Evolutionary conservation across 2,329 filamentous ascomycete genomes (phyloP).

Genomic region (Venturia nashicola): DNA sequence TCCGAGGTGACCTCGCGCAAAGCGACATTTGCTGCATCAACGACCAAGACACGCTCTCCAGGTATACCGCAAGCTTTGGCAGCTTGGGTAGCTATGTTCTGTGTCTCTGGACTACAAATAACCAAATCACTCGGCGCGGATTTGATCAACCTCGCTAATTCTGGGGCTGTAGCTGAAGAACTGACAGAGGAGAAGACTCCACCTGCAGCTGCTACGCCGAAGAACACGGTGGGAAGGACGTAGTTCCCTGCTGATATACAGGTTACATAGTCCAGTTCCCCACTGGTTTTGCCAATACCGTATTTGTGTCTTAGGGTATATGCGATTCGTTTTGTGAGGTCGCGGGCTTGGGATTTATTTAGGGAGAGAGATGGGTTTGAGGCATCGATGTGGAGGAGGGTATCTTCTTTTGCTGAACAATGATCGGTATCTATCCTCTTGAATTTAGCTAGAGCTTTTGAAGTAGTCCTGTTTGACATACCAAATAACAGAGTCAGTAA

Average conservation of each 20-base stretch:
- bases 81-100: conserved; percentile 33
- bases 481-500: conserved; percentile 30
- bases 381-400: conserved; percentile 45
- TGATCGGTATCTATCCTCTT: not conserved
- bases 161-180: conserved; percentile 36
- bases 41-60: conserved; percentile 36
- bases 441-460: conserved; percentile 8
- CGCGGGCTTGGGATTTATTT: conserved; percentile 39
- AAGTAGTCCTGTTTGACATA: conserved; percentile 11
- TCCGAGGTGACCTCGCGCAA: conserved; percentile 21
- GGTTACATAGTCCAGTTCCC: conserved; percentile 38
- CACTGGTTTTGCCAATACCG: conserved; percentile 38
- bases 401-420: conserved; percentile 31
- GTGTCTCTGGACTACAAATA: conserved; percentile 36
- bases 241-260: conserved; percentile 45
- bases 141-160: conserved; percentile 37
- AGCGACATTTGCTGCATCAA: conserved; percentile 31
- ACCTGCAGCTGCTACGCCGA: conserved; percentile 44
- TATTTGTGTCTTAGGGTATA: conserved; percentile 43
- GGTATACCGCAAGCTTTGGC: conserved; percentile 38
- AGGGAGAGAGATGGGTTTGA: conserved; percentile 40
- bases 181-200: conserved; percentile 47
- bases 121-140: conserved; percentile 31
- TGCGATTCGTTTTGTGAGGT: conserved; percentile 40
- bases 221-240: conserved; percentile 42